Base-by-base conservation (phyloP, 768 basidiomycete genomes). In the Thelephora ganbajun region DNA sequence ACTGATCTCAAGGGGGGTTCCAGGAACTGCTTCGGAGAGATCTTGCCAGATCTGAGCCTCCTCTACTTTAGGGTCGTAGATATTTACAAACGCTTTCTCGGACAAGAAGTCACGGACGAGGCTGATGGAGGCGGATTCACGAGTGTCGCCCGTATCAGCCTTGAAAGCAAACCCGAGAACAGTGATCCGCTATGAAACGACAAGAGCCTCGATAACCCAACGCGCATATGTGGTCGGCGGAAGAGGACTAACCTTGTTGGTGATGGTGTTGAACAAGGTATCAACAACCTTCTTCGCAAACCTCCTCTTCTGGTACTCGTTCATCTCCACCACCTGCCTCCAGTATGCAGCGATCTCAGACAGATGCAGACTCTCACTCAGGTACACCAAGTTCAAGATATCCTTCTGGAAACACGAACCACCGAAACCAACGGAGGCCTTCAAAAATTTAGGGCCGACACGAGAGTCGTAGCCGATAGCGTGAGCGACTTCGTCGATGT, bases 351-450 rank as follows among this genome's bases (percentile, higher is more conserved):
- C 96, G 22, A 99, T 93, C 64, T 97, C 91, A 35, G 93, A 92
- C 47, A 99, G 74, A 66, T 98, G 91, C 48, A 90, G 68, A 53
- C 85, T 90, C 69, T 98, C 93, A 60, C 80, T 84, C 39, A 99
- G 79, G 70, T 99, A 99, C 41, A 98, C 96, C 52, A 99, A 73
- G 71, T 99, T 99, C 59, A 99, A 80, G 65, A 98, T 98, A 61
- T 99, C 94, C 66, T 99, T 98, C 69, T 98, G 94, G 87, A 99
- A 99, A 70, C 94, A 99, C 11, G 85, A 89, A 34, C 96, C 96
- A 51, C 96, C 94, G 58, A 99, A 99, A 18, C 96, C 94, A 57
- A 96, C 92, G 44, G 83, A 86, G 36, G 90, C 87, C 62, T 87
- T 90, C 59, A 99, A 71, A 78, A 99, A 99, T 64, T 86, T 94